A percentile compares a stretch with the other conserved stretches of the same genome.
Conservation (phyloP, 2,329 filamentous ascomycete species). For the Diplodia sapinea region DNA sequence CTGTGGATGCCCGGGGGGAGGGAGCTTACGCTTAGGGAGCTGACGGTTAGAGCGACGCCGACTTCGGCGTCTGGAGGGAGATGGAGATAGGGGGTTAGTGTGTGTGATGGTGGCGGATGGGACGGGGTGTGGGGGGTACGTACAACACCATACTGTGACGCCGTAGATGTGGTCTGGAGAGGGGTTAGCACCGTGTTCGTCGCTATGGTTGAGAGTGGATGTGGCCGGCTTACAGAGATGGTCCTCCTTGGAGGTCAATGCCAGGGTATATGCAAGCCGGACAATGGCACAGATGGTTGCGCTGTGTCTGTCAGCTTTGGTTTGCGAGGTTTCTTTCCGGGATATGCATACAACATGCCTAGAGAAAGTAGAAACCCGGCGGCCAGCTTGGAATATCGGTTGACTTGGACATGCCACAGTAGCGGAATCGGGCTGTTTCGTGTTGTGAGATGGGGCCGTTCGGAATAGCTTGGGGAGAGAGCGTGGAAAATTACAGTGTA, state of each 20-base stretch:
- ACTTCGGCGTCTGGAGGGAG: not conserved
- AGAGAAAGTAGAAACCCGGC: not conserved
- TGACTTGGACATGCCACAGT: not conserved
- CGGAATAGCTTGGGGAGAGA: not conserved
- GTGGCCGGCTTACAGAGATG: not conserved
- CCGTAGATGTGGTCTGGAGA: not conserved
- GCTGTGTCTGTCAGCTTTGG: not conserved
- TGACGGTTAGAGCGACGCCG: constrained; percentile 1
- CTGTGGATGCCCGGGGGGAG: too few relatives aligned
- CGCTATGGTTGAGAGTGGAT: too few relatives aligned
- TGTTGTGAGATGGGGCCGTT: too few relatives aligned
- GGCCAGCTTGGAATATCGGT: not conserved
- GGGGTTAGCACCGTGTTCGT: too few relatives aligned
- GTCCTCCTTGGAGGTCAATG: not conserved
- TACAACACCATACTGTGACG: constrained; percentile 1
- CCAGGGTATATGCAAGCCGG: not conserved
- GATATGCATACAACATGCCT: not conserved
- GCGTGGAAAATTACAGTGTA: not conserved
- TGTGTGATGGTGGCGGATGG: too few relatives aligned
- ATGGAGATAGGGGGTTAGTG: too few relatives aligned
- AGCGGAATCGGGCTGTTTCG: not conserved
- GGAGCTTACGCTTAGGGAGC: not conserved
- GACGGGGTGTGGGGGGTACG: not conserved
- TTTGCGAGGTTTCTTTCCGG: not conserved
- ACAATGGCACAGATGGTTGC: not conserved